phyloP scores from a whole-genome alignment of 257 asterid species.

The Jacaranda mimosifolia region DNA sequence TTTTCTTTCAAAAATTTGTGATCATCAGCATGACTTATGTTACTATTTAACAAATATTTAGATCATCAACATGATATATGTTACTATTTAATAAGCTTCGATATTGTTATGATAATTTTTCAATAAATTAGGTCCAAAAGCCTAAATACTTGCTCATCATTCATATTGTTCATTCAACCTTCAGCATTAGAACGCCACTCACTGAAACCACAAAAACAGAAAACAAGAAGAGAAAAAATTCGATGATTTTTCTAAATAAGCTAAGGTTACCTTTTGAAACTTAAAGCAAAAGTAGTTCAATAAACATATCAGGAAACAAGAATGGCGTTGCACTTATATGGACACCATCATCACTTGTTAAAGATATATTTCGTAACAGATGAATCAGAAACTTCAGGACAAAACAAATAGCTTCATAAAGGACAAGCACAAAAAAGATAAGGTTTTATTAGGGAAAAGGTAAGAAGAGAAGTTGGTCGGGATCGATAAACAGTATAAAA shows the following conservation, averaged over 20 bases:
- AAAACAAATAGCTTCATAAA: background rate
- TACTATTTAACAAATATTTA: background rate
- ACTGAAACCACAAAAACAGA: background rate
- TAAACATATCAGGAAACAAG: background rate
- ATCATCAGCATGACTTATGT: conserved; percentile 14
- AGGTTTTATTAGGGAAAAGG: background rate
- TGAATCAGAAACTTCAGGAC: conserved; percentile 1
- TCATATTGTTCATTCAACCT: background rate
- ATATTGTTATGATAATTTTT: background rate
- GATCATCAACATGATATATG: background rate
- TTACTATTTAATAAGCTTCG: background rate
- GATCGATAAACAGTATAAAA: conserved; percentile 22
- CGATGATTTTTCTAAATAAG: background rate
- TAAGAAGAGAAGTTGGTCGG: background rate
- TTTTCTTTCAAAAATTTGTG: background rate
- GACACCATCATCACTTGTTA: background rate
- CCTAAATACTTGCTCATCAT: background rate
- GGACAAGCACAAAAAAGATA: background rate
- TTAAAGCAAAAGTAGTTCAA: conserved; percentile 12
- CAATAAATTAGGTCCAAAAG: background rate
- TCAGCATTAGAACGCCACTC: background rate
- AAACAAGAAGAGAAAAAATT: background rate
- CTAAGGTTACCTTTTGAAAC: conserved; percentile 13
- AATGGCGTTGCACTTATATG: background rate
- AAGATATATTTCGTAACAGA: conserved; percentile 4